These are phyloP conservation scores for Sporothrix luriei DNA, from an alignment of 2,329 filamentous ascomycete species.

Conservation along the genomic window DNA sequence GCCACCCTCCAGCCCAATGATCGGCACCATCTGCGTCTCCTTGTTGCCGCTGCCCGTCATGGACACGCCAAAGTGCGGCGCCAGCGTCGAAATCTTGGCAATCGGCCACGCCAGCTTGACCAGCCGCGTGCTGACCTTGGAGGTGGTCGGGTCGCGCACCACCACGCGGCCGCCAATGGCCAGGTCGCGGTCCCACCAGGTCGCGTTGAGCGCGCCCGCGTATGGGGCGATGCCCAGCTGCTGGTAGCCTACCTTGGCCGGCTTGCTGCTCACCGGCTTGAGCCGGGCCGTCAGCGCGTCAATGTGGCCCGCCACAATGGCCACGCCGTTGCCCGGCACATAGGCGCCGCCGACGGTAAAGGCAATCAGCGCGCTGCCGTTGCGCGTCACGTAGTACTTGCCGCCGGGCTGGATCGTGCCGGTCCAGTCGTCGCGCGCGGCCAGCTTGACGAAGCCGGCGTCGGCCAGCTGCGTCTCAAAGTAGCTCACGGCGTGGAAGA, in stretches of 20 bases:
- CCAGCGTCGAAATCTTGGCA: constrained; percentile 86
- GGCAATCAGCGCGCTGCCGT: constrained; percentile 45
- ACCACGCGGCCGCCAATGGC: constrained; percentile 87
- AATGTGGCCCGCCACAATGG: constrained; percentile 78
- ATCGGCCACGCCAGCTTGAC: constrained; percentile 94
- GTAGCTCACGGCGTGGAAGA: constrained; percentile 85
- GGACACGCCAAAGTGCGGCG: constrained; percentile 86
- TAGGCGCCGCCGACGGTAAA: constrained; percentile 45
- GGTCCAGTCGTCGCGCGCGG: constrained; percentile 76
- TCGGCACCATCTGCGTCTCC: constrained; percentile 92
- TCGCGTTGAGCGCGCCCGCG: constrained; percentile 80
- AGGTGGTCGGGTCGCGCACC: constrained; percentile 69
- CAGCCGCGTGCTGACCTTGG: constrained; percentile 77
- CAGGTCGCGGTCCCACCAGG: constrained; percentile 97
- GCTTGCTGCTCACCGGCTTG: constrained; percentile 86
- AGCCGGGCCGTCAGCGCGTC: constrained; percentile 88
- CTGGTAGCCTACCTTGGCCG: constrained; percentile 80
- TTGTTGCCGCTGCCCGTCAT: constrained; percentile 70
- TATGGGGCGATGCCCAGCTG: constrained; percentile 93
- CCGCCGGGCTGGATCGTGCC: constrained; percentile 70
- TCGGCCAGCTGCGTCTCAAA: constrained; percentile 72
- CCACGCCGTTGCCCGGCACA: constrained; percentile 44
- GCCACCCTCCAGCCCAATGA: constrained; percentile 77
- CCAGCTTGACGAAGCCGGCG: constrained; percentile 76
- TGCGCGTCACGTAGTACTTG: constrained; percentile 45